Percentiles rank a stretch among this genome's conserved stretches.
Evolutionary conservation across 192 early-diverging fungal genomes (phyloP).

Genomic region (Umbelopsis isabellina): DNA sequence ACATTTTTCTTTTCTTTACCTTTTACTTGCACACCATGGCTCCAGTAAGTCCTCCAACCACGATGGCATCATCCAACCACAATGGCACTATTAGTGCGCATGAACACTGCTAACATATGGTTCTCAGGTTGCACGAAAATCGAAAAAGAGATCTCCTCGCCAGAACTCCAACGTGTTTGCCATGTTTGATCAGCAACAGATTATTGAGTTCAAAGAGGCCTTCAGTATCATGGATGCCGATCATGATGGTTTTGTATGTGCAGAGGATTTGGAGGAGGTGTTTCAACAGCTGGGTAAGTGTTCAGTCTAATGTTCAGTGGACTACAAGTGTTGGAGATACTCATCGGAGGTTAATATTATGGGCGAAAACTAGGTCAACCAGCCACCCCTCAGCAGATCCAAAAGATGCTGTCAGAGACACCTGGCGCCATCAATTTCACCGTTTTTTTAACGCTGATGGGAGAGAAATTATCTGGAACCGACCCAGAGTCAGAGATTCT

Average conservation of each 20-base stretch:
- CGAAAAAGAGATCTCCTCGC: slow-evolving; percentile 88
- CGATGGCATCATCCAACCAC: background rate
- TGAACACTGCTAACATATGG: background rate
- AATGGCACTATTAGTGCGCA: background rate
- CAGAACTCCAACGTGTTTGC: slow-evolving; percentile 98
- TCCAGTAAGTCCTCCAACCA: background rate
- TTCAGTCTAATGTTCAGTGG: too few species aligned
- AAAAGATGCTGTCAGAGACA: slow-evolving; percentile 90
- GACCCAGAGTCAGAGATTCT: slow-evolving; percentile 92
- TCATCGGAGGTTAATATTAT: background rate
- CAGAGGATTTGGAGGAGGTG: slow-evolving; percentile 92
- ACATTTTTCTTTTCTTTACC: background rate
- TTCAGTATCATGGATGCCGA: slow-evolving; percentile 97
- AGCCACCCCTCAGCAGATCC: slow-evolving; percentile 79
- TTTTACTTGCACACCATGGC: slow-evolving; percentile 1
- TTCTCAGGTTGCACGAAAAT: slow-evolving; percentile 45
- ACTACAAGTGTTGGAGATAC: background rate
- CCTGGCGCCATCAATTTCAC: slow-evolving; percentile 95
- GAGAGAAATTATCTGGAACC: slow-evolving; percentile 88
- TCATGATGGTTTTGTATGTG: slow-evolving; percentile 88
- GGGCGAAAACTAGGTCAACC: slow-evolving; percentile 53
- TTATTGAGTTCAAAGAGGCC: slow-evolving; percentile 95
- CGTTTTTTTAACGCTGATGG: slow-evolving; percentile 96
- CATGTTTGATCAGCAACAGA: slow-evolving; percentile 96
- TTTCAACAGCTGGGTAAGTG: slow-evolving; percentile 74